A percentile compares a stretch with the other conserved stretches of the same genome.
These are phyloP conservation scores for Selaginella moellendorffii DNA, from an alignment of 75 land plant species.

Conservation along the genomic window DNA sequence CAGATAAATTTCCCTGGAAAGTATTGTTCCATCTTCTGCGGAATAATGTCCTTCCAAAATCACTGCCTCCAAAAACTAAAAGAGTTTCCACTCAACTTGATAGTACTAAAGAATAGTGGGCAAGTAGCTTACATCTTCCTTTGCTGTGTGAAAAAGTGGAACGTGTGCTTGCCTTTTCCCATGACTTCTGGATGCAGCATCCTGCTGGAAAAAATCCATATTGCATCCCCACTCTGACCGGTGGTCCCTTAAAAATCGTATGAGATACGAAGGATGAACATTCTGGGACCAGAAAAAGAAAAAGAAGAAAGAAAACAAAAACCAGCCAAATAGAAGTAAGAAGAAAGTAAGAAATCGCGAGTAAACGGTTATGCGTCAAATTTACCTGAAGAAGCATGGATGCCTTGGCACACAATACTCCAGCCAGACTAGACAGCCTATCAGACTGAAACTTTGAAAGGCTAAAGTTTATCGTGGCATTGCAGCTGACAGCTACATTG, in stretches of 20 bases:
- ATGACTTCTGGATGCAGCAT: background rate
- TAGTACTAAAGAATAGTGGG: background rate
- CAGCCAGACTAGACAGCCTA: slow-evolving; percentile 35
- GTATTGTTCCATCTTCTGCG: background rate
- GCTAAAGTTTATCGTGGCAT: slow-evolving; percentile 36
- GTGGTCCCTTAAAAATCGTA: background rate
- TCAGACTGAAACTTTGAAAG: slow-evolving; percentile 26
- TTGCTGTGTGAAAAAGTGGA: background rate
- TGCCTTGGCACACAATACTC: slow-evolving; percentile 91
- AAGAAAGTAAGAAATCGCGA: background rate
- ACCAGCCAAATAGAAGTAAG: too few relatives aligned
- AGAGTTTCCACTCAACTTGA: background rate
- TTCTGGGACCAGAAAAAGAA: too few relatives aligned
- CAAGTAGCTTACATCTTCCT: background rate
- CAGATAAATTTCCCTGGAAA: background rate
- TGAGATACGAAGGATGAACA: background rate
- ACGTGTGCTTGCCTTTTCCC: background rate
- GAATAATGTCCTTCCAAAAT: background rate
- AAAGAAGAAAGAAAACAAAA: too few relatives aligned
- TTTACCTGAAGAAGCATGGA: slow-evolving; percentile 95
- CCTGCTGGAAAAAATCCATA: background rate
- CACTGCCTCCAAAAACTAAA: background rate
- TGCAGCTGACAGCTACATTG: slow-evolving; percentile 54
- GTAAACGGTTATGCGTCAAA: background rate
- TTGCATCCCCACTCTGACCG: background rate